Evolutionary conservation across 352 stramenopile genomes (phyloP).

Genomic region (Phytophthora podocarpi): DNA sequence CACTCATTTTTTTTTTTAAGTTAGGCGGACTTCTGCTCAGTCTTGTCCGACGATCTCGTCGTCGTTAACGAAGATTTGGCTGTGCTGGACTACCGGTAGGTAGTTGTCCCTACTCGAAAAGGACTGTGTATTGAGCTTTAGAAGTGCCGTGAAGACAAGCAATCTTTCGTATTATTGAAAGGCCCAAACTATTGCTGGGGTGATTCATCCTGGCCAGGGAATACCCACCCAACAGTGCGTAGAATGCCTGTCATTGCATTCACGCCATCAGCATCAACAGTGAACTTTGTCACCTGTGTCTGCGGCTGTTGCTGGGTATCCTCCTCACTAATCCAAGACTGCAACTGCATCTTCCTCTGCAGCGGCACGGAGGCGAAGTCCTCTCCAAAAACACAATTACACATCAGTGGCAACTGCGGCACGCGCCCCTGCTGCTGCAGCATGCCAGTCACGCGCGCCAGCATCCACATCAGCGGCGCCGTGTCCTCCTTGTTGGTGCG

Average conservation of each 20-base stretch:
- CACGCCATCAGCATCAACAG: slow-evolving; percentile 21
- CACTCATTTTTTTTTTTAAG: no score
- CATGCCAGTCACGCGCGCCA: slow-evolving; percentile 45
- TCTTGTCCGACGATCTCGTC: no score
- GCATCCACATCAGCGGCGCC: slow-evolving; percentile 64
- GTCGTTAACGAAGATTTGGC: no score
- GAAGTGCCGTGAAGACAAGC: no score
- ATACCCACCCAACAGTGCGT: slow-evolving; percentile 59
- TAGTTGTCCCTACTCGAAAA: no score
- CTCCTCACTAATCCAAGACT: slow-evolving; percentile 37
- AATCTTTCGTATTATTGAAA: no score
- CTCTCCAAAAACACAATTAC: slow-evolving; percentile 52
- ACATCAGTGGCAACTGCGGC: slow-evolving; percentile 60
- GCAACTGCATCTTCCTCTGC: slow-evolving; percentile 33
- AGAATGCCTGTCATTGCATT: slow-evolving; percentile 41
- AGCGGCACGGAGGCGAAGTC: slow-evolving; percentile 36
- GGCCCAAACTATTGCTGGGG: slow-evolving; percentile 3
- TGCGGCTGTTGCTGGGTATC: slow-evolving; percentile 9
- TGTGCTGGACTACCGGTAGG: no score
- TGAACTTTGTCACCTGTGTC: slow-evolving; percentile 28
- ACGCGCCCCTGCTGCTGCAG: slow-evolving; percentile 59
- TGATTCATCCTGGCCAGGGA: slow-evolving; percentile 10
- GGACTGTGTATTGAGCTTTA: slow-evolving; percentile 97
- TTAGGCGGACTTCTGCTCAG: no score
- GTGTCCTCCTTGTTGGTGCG: slow-evolving; percentile 19